Evolutionary conservation across 2,329 filamentous ascomycete species (phyloP), one percentile per base, ranked within the genome.

Genomic region (Xylaria sp.): DNA sequence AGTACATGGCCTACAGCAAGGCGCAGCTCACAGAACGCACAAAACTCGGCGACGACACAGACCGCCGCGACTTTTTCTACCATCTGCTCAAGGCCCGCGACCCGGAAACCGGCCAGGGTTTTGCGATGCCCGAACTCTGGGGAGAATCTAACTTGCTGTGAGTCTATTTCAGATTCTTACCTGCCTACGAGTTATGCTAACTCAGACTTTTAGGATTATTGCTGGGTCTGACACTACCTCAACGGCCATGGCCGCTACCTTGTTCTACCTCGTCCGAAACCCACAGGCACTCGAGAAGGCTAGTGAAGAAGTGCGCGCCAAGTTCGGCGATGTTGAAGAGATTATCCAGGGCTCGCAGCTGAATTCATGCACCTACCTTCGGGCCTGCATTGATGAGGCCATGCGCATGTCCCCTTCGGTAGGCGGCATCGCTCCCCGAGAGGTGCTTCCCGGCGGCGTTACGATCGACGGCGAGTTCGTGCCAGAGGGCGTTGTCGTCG

Each of bases 11-110:
- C 58, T 92, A 92, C 79, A 90, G 88, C 77, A 88, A 89, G 56
- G 81, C 83, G 1, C 90, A 92, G 78, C 84, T 91, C 45, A 85
- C 85, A 15, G 87, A 92, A 73, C 85, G 90, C 27, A 91, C 89
- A 55, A 87, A 88, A 67, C 80, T 90, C 29, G 89, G 89, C 31
- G 87, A 88, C 70, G 87, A 86, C 70, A 89, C 85, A 54, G 89
- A 88, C 72, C 89, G 90, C 38, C 88, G 89, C 63, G 91, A 93
- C 75, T 92, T 93, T 81, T 92, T 93, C 80, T 89, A 92, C 78
- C 89, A 92, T 77, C 84, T 93, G 11, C 85, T 93, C 66, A 89
- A 89, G 74, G 90, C 90, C 7, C 86, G 86, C 44, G 90, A 93
- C 71, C 89, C 90, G 13, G 89, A 92, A 74, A 92, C 90, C 0